phyloP scores from a whole-genome alignment of 2,329 filamentous ascomycete genomes.

The Colletotrichum sp. region DNA sequence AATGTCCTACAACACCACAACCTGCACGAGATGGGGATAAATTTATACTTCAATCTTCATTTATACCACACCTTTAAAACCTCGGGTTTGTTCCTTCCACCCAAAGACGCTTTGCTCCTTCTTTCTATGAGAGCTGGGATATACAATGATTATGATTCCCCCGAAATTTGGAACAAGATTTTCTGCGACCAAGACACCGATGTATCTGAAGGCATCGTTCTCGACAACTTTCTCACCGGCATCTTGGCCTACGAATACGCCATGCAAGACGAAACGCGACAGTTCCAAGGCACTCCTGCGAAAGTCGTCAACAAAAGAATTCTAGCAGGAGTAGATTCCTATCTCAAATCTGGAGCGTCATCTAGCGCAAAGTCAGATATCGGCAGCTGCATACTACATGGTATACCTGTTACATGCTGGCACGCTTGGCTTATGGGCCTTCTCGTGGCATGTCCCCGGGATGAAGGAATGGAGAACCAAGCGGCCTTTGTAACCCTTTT shows the following conservation, averaged over 20 bases:
- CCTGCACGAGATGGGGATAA: not conserved
- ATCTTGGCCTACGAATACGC: not conserved
- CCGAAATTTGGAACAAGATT: not conserved
- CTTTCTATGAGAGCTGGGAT: not conserved
- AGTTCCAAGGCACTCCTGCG: not conserved
- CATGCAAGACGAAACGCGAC: not conserved
- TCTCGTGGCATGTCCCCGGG: not conserved
- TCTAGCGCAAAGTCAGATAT: not conserved
- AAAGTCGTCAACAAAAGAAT: not conserved
- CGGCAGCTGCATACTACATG: not conserved
- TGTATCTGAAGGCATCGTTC: not conserved
- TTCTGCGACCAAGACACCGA: not conserved
- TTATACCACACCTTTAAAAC: accelerated
- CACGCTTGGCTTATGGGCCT: not conserved
- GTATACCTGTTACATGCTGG: not conserved
- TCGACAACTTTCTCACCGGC: not conserved
- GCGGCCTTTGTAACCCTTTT: not conserved
- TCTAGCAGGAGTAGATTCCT: not conserved
- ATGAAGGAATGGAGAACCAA: not conserved
- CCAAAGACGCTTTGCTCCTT: not conserved
- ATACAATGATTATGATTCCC: not conserved
- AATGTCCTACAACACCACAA: not conserved
- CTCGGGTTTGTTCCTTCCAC: not conserved
- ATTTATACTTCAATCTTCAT: not conserved
- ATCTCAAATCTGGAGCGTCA: not conserved